Conservation (phyloP, 768 basidiomycete species). For the Austroboletus festivus region DNA sequence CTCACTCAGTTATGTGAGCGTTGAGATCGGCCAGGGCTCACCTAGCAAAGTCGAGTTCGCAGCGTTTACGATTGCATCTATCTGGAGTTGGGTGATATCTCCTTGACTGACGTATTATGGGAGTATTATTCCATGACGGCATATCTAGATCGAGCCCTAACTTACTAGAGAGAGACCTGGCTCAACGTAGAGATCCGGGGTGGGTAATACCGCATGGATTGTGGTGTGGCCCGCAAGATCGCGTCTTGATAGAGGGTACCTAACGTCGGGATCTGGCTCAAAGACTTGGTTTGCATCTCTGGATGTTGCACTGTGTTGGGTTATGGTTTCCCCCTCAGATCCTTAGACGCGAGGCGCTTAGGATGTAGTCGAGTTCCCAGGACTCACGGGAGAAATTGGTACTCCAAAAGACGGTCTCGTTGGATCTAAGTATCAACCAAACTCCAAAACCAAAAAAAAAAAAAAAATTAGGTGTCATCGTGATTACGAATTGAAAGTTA, state of each 20-base stretch:
- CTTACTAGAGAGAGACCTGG: slow-evolving; percentile 68
- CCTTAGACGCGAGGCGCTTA: no score
- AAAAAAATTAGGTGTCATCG: neutral
- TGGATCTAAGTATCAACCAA: neutral
- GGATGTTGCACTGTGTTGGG: neutral
- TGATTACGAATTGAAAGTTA: slow-evolving; percentile 8
- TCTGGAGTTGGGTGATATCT: slow-evolving; percentile 69
- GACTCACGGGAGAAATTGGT: no score
- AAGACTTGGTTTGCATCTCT: slow-evolving; percentile 14
- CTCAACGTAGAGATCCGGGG: slow-evolving; percentile 41
- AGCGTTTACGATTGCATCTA: slow-evolving; percentile 80
- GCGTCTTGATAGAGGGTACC: slow-evolving; percentile 47
- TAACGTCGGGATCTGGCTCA: slow-evolving; percentile 56
- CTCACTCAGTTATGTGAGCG: no score
- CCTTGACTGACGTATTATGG: no score
- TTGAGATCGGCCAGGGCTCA: slow-evolving; percentile 21
- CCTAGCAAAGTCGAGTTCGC: slow-evolving; percentile 73
- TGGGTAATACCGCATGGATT: slow-evolving; percentile 29
- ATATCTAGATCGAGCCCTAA: slow-evolving; percentile 13
- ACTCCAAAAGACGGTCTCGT: no score
- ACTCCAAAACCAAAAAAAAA: neutral
- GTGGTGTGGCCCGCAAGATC: slow-evolving; percentile 34
- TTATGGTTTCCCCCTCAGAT: no score
- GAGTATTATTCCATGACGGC: no score
- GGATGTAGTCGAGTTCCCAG: no score